Percentiles rank a stretch among this genome's conserved stretches.
These are phyloP conservation scores for Coelastrella sp. DNA, from an alignment of 139 green algal species.

Conservation along the genomic window DNA sequence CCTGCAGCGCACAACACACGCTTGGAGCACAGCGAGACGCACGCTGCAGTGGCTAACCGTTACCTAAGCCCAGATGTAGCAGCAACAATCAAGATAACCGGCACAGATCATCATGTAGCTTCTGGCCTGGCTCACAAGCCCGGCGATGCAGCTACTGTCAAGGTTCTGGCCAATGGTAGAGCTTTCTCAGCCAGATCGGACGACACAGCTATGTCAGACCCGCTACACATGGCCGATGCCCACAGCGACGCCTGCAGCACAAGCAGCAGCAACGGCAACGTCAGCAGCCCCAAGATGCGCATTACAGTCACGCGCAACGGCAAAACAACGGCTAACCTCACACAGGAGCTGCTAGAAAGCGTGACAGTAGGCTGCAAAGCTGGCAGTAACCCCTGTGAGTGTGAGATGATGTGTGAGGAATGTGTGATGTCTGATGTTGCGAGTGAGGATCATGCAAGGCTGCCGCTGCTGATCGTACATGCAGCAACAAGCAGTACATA, in stretches of 20 bases:
- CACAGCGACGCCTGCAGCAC: slow-evolving; percentile 8
- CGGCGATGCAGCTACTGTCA: neutral
- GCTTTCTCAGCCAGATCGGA: neutral
- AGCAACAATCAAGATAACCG: neutral
- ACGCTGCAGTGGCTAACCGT: neutral
- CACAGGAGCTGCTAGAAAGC: slow-evolving; percentile 2
- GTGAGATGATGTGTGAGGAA: slow-evolving; percentile 3
- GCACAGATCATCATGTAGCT: neutral
- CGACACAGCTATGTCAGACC: slow-evolving; percentile 9
- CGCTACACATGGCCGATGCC: neutral
- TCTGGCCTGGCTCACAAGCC: neutral
- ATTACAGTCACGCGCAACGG: neutral
- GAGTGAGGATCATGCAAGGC: neutral
- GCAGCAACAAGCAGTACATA: slow-evolving; percentile 50
- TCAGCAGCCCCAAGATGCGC: slow-evolving; percentile 31
- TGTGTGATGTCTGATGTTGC: neutral
- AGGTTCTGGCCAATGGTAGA: neutral
- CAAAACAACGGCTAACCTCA: neutral
- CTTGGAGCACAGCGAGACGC: neutral
- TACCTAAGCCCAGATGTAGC: neutral
- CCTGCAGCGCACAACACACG: neutral
- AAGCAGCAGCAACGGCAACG: neutral
- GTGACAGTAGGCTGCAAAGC: neutral
- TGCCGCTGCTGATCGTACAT: slow-evolving; percentile 54
- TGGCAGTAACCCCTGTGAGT: neutral